Percentiles rank a stretch among this genome's conserved stretches.
Conservation (phyloP, 1,284 basidiomycete genomes). For the Malassezia cuniculi region DNA sequence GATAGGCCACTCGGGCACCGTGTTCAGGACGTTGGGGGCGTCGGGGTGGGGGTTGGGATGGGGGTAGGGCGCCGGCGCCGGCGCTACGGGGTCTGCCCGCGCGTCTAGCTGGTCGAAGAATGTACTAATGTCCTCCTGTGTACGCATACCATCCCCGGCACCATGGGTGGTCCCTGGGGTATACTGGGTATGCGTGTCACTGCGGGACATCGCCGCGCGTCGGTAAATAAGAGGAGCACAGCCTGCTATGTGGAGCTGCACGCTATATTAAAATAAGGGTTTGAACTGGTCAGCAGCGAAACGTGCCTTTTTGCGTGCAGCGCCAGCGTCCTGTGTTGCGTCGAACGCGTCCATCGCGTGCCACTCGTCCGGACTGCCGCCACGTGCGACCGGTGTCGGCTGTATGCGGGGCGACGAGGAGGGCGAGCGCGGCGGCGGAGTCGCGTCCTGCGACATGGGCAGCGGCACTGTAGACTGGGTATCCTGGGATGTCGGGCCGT, state of each 20-base stretch:
- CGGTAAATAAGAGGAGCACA: neutral
- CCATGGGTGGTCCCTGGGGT: neutral
- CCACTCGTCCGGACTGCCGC: constrained; percentile 7
- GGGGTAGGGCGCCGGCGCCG: no score
- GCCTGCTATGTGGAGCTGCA: constrained; percentile 1
- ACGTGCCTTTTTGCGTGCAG: constrained; percentile 2
- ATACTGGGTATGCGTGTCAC: neutral
- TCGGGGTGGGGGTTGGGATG: no score
- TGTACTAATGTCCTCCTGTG: no score
- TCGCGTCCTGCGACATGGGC: no score
- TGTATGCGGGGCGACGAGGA: no score
- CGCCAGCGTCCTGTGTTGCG: neutral
- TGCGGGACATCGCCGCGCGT: neutral
- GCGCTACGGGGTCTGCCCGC: no score
- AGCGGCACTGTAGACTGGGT: no score
- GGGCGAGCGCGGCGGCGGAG: no score
- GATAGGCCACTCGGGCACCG: neutral
- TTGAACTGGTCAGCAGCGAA: neutral
- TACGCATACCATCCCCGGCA: neutral
- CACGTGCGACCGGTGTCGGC: constrained; percentile 4
- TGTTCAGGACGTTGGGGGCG: neutral
- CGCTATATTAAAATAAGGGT: constrained; percentile 4
- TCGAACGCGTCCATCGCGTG: constrained; percentile 1
- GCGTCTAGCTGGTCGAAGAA: no score
- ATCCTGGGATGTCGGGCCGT: no score